Conservation (phyloP, 305 asterid genomes). For the Lippia alba region DNA sequence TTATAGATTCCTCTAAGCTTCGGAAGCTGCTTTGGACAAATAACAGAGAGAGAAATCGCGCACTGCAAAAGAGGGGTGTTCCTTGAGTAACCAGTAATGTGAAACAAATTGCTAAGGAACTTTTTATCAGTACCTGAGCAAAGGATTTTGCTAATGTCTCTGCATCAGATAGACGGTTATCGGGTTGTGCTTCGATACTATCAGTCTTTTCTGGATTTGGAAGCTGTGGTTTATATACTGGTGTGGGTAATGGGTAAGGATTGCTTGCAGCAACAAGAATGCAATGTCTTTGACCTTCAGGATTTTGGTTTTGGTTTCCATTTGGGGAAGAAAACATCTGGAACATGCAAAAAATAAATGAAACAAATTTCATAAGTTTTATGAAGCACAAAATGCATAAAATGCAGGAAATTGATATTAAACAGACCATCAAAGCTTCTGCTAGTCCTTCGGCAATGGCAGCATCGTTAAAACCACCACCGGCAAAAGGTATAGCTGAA, state of each 20-base stretch:
- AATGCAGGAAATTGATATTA: conserved; percentile 21
- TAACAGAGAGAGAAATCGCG: conserved; percentile 84
- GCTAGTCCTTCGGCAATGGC: conserved; percentile 98
- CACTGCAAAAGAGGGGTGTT: conserved; percentile 61
- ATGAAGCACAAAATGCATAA: conserved; percentile 18
- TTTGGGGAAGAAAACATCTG: conserved; percentile 74
- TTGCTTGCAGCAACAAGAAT: conserved; percentile 94
- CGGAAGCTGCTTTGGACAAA: conserved; percentile 94
- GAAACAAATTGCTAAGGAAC: conserved; percentile 29
- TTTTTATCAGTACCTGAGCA: conserved; percentile 64
- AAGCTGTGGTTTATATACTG: conserved; percentile 72
- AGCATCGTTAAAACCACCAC: conserved; percentile 95
- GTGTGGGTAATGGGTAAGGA: conserved; percentile 88
- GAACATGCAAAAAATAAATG: conserved; percentile 4
- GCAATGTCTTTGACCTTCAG: conserved; percentile 84
- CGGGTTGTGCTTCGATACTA: conserved; percentile 58
- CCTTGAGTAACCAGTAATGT: conserved; percentile 31
- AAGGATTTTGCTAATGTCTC: conserved; percentile 85
- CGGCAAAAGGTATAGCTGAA: conserved; percentile 73
- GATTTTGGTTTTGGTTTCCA: conserved; percentile 72
- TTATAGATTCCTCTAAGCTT: conserved; percentile 78
- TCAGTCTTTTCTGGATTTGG: conserved; percentile 69
- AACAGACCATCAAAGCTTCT: conserved; percentile 87
- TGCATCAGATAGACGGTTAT: conserved; percentile 74
- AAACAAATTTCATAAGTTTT: conserved; percentile 28